Conservation (phyloP, 495 filamentous ascomycete genomes). For the Podospora comata region DNA sequence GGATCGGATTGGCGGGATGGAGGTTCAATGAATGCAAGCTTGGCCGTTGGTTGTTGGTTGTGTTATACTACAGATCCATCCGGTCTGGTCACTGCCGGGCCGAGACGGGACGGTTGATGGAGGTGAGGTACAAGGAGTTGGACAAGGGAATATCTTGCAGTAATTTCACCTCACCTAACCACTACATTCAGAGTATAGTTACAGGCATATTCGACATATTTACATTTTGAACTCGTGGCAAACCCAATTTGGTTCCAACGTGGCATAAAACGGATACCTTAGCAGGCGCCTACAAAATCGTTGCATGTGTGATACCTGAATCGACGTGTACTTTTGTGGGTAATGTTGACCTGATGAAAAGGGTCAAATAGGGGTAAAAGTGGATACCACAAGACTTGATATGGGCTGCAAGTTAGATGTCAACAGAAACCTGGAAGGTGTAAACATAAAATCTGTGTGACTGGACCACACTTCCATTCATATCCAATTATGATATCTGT, state of each 20-base stretch:
- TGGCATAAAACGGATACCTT: too few species aligned
- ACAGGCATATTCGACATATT: too few species aligned
- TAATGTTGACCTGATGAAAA: neutral
- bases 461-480: neutral
- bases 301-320: too few species aligned
- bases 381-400: neutral
- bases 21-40: neutral
- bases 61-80: neutral
- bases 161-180: neutral
- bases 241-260: too few species aligned
- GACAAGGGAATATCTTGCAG: neutral
- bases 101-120: neutral
- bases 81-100: neutral
- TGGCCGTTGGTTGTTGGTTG: neutral
- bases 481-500: neutral
- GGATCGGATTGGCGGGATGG: neutral
- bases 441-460: neutral
- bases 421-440: too few species aligned
- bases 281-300: too few species aligned
- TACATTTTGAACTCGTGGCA: too few species aligned
- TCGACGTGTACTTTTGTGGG: too few species aligned
- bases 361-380: neutral
- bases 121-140: neutral
- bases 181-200: too few species aligned
- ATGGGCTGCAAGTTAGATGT: too few species aligned